Conservation (phyloP, 805 yeast species). For the Kluyveromyces lactis region DNA sequence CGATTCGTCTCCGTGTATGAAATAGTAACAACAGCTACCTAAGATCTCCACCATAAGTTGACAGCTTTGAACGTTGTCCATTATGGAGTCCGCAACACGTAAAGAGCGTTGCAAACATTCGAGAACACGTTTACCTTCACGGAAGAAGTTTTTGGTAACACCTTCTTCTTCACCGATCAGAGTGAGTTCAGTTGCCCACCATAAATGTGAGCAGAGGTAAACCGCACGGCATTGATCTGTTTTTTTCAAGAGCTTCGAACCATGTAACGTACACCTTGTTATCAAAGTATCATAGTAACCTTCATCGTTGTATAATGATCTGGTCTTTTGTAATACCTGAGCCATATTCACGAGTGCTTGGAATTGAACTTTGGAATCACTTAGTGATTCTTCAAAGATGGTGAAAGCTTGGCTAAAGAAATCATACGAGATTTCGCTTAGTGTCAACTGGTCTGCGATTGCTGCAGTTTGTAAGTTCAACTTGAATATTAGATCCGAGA, state of each 20-base stretch:
- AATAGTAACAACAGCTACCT: slow-evolving; percentile 77
- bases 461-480: slow-evolving; percentile 59
- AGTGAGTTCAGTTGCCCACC: slow-evolving; percentile 79
- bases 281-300: slow-evolving; percentile 72
- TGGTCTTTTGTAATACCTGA: slow-evolving; percentile 43
- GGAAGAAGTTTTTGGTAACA: slow-evolving; percentile 31
- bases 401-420: slow-evolving; percentile 82
- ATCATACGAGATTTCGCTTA: slow-evolving; percentile 75
- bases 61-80: slow-evolving; percentile 57
- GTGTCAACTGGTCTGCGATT: slow-evolving; percentile 67
- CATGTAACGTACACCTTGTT: slow-evolving; percentile 78
- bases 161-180: slow-evolving; percentile 39
- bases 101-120: slow-evolving; percentile 87
- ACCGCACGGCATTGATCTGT: slow-evolving; percentile 92
- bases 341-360: slow-evolving; percentile 44
- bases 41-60: slow-evolving; percentile 86
- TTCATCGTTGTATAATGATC: slow-evolving; percentile 37
- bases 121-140: slow-evolving; percentile 65
- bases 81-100: slow-evolving; percentile 88
- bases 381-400: slow-evolving; percentile 61
- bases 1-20: slow-evolving; percentile 65
- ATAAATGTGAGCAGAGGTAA: slow-evolving; percentile 77
- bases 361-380: slow-evolving; percentile 46
- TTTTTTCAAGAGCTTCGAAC: slow-evolving; percentile 80
- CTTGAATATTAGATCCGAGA: slow-evolving; percentile 31